Evolutionary conservation across 2,329 filamentous ascomycete genomes (phyloP), one percentile per base, ranked within the genome.

Genomic region (Claviceps sp.): DNA sequence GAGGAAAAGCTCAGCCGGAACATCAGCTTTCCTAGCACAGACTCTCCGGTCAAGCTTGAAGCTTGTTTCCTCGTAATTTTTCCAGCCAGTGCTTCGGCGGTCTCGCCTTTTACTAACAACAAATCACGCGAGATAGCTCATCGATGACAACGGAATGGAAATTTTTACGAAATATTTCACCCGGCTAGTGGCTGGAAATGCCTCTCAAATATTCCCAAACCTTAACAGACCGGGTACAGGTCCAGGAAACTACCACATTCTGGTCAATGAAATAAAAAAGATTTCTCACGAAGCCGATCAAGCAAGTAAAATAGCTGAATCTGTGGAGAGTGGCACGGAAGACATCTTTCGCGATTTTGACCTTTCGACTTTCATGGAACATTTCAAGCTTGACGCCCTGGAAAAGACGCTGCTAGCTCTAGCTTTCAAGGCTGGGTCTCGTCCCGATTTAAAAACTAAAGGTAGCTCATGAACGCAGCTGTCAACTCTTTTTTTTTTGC

Each of bases 131-230:
- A 26, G 47, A 52, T 58, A 95, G 87, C 83, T 97, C 67, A 85
- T 97, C 73, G 85, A 95, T 81, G 90, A 91, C 63, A 85, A 95
- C 89, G 90, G 90, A 66, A 98, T 98, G 91, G 94, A 98, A 77
- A 89, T 96, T 66, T 96, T 90, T 68, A 84, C 88, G 55, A 94
- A 90, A 75, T 96, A 93, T 70, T 95, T 98, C 71, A 84, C 89
- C 69, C 88, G 91, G 70, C 77, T 97, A 66, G 81, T 98, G 65
- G 86, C 85, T 70, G 84, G 85, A 71, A 96, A 96, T 81, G 89
- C 90, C 62, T 75, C 84, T 57, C 85, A 93, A 63, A 93, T 98
- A 66, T 97, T 97, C 66, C 84, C 89, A 49, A 82, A 85, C 57
- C 75, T 84, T 51, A 87, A 81, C 61, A 79, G 89, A 69, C 79